Percentiles rank a stretch among this genome's conserved stretches.
Evolutionary conservation across 306 rosid species (phyloP).

Genomic region (Trifolium pratense): DNA sequence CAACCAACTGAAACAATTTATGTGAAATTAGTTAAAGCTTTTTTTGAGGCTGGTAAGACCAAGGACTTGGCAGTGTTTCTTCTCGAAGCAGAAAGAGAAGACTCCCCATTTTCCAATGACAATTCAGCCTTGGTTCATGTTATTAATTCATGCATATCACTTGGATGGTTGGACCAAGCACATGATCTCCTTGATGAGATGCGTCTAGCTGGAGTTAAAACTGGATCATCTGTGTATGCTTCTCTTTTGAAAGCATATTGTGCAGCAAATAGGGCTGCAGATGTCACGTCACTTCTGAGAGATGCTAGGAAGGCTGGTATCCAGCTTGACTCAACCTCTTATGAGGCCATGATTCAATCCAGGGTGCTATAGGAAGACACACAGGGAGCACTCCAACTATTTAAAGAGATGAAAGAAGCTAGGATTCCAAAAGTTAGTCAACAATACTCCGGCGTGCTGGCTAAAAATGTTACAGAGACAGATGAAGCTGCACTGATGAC

Average conservation of each 20-base stretch:
- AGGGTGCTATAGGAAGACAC: conserved; percentile 75
- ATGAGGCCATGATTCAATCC: conserved; percentile 76
- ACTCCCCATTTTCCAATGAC: conserved; percentile 73
- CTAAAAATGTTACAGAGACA: conserved; percentile 49
- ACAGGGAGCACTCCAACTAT: conserved; percentile 72
- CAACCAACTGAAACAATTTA: conserved; percentile 78
- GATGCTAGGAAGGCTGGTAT: conserved; percentile 87
- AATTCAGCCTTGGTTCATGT: conserved; percentile 77
- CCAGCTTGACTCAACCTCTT: conserved; percentile 79
- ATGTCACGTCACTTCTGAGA: conserved; percentile 67
- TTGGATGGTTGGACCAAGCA: conserved; percentile 93
- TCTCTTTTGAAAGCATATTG: conserved; percentile 86
- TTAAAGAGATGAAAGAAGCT: conserved; percentile 79
- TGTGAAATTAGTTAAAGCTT: conserved; percentile 78
- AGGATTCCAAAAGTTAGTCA: conserved; percentile 66
- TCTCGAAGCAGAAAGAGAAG: conserved; percentile 68
- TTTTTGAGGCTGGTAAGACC: conserved; percentile 76
- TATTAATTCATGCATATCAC: conserved; percentile 74
- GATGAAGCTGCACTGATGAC: conserved; percentile 63
- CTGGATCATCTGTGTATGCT: conserved; percentile 65
- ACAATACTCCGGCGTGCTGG: conserved; percentile 52
- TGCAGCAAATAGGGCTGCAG: conserved; percentile 62
- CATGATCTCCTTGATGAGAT: conserved; percentile 91
- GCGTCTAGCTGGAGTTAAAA: conserved; percentile 76
- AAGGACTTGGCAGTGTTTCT: conserved; percentile 82